Evolutionary conservation across 73 alveolate species (phyloP), one percentile per base, ranked within the genome.

Genomic region (Paraurostyla sp.): DNA sequence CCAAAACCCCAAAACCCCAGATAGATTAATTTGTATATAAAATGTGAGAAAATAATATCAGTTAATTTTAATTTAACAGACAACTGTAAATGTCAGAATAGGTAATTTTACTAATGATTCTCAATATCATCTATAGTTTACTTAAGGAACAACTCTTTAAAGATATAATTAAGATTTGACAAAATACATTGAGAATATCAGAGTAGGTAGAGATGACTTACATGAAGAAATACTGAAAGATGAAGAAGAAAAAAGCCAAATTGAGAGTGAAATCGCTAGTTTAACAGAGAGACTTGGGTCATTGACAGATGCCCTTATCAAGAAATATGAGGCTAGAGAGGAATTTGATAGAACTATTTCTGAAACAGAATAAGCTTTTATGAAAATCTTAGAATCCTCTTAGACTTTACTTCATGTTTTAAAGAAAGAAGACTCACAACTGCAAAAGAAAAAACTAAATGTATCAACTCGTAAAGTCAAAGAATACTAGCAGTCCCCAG

Each of bases 341-440:
- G 96, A 92, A 30, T 92, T 75, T 80, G 94, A 92, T 46, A 92
- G 84, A 89, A 68, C 96, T 0, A 92, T 92, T 29, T 82, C 80
- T 25, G 96, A 92, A 50, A 89, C 94, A 36, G 96, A 92, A 48
- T 82, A 71, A 16, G 96, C 96, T 0, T 93, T 84, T 63, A 85
- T 91, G 88, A 90, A 93, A 87, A 95, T 95, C 54, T 85, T 95
- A 25, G 98, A 95, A 75, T 84, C 96, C 23, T 87, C 96, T n/a
- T 97, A 95, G 86, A 95, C 98, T 22, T 78, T 95, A 71, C 92
- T 95, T 60, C 97, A 94, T 69, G 98, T 95, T 50, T 73, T 95
- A 11, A 95, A 95, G 92, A 93, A 95, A 82, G 97, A 92, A 65
- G 85, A 85, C 11, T 51, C 73, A 2, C 59, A 71, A 30, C 83